These are phyloP conservation scores for Mucor velutinosus DNA, from an alignment of 371 early-diverging fungal species.

Conservation along the genomic window DNA sequence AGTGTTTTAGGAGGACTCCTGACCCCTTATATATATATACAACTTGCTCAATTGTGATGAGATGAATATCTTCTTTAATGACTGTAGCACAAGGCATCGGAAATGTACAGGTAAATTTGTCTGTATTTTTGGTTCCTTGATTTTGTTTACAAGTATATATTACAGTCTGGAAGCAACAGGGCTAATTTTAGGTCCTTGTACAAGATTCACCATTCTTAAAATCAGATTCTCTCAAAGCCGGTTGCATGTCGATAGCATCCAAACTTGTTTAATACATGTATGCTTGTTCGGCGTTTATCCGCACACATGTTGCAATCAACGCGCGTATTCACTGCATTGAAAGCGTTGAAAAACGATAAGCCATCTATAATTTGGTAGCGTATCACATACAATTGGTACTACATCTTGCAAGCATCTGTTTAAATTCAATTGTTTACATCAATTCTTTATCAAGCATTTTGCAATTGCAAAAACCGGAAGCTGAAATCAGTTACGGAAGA, in stretches of 20 bases:
- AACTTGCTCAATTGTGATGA: not conserved
- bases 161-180: not conserved
- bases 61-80: not conserved
- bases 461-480: not conserved
- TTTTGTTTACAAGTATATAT: not conserved
- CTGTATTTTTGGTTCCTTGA: not conserved
- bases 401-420: not conserved
- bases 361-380: not conserved
- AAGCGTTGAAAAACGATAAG: not conserved
- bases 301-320: not conserved
- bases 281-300: not conserved
- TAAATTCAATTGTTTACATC: conserved; percentile 3
- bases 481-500: conserved; percentile 13
- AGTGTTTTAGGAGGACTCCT: too few relatives aligned
- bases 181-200: not conserved
- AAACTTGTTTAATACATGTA: not conserved
- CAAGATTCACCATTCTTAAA: not conserved
- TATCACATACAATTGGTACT: not conserved
- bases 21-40: not conserved
- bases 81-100: not conserved
- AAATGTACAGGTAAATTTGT: not conserved
- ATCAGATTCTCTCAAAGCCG: not conserved
- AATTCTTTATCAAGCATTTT: not conserved
- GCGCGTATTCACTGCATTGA: not conserved
- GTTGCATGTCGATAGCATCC: not conserved